Conservation (phyloP, 1,284 basidiomycete genomes). For the Taiwanofungus camphoratus region DNA sequence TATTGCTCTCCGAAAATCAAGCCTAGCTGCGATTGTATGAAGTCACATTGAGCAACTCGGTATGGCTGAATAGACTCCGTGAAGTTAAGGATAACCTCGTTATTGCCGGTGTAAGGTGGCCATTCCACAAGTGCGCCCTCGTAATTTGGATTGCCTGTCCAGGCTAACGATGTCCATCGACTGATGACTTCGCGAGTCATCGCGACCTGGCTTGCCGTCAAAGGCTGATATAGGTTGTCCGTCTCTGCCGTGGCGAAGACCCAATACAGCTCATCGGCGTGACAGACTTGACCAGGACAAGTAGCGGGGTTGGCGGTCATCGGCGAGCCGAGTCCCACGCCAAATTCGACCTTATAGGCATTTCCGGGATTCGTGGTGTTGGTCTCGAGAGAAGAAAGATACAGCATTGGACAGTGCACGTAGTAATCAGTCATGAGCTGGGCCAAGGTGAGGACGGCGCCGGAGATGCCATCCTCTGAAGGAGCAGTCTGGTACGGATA, state of each 20-base stretch:
- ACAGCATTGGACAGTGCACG: slow-evolving; percentile 11
- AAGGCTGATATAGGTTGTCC: slow-evolving; percentile 12
- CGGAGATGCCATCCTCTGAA: slow-evolving; percentile 10
- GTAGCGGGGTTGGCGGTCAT: slow-evolving; percentile 12
- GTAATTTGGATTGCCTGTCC: slow-evolving; percentile 14
- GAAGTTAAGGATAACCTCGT: slow-evolving; percentile 10
- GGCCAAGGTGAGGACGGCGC: slow-evolving; percentile 8
- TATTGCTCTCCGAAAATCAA: slow-evolving; percentile 9
- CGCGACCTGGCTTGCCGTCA: slow-evolving; percentile 7
- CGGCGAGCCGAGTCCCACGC: slow-evolving; percentile 9
- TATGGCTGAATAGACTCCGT: slow-evolving; percentile 11
- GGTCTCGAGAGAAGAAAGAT: slow-evolving; percentile 12
- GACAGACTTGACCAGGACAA: slow-evolving; percentile 13
- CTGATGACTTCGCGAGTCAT: slow-evolving; percentile 11
- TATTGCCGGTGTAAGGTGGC: slow-evolving; percentile 10
- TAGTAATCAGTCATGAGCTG: slow-evolving; percentile 11
- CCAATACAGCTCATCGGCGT: slow-evolving; percentile 14
- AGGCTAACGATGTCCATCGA: slow-evolving; percentile 12
- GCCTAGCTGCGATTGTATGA: slow-evolving; percentile 8
- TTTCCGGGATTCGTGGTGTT: slow-evolving; percentile 12
- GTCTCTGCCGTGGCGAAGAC: slow-evolving; percentile 15
- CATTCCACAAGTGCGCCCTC: slow-evolving; percentile 11
- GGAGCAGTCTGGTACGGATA: slow-evolving; percentile 12
- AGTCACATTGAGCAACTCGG: slow-evolving; percentile 11
- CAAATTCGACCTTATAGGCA: slow-evolving; percentile 13